Base-by-base conservation (phyloP, 2,329 filamentous ascomycete genomes). In the Hypoxylon sp. region DNA sequence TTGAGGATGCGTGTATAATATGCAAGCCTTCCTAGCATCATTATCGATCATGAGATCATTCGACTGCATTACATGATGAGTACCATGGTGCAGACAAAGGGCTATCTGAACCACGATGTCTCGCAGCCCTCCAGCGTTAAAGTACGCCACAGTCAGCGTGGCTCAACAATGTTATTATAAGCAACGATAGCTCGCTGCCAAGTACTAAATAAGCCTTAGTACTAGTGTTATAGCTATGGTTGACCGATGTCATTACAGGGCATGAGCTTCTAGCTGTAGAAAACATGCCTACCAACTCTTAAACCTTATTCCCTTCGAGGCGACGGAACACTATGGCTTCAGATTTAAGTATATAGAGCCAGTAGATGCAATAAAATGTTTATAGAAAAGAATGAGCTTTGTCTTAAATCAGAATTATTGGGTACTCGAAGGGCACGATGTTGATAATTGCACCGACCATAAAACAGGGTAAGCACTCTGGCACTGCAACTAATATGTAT, bases 401-500 rank as follows among this genome's bases (percentile, higher is more conserved):
- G 36, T 50, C 32, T 17, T 53, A 36, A 51, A 23, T 19, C 30
- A 7, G 41, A 50, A 43, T 51, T 51, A 50, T 19, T 36, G 2
- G 3, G 5, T 30, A 36, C 13, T 36, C 3, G 34, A n/a, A 14
- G 13, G 34, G 13, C 4, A 36, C 28, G 5, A 36, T 5, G 34
- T 36, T 4, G 45, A 55, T 11, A 57, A 51, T 60, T 60, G 56
- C 7, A 53, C 63, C 23, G 36, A 60, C 41, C 58, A 63, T 38
- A 28, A 63, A 48, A 50, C 45, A 53, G n/a, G n/a, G n/a, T n/a
- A n/a, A 43, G 56, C 13, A 57, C n/a, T n/a, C n/a, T n/a, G 52
- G 43, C 45, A 38, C 60, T 62, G 53, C 59, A 53, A 60, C 49
- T 63, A 56, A 48, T 41, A 69, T 62, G 62, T 69, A 68, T 60